Evolutionary conservation across 495 filamentous ascomycete genomes (phyloP), one percentile per base, ranked within the genome.

Genomic region (Aspergillus mulundensis): DNA sequence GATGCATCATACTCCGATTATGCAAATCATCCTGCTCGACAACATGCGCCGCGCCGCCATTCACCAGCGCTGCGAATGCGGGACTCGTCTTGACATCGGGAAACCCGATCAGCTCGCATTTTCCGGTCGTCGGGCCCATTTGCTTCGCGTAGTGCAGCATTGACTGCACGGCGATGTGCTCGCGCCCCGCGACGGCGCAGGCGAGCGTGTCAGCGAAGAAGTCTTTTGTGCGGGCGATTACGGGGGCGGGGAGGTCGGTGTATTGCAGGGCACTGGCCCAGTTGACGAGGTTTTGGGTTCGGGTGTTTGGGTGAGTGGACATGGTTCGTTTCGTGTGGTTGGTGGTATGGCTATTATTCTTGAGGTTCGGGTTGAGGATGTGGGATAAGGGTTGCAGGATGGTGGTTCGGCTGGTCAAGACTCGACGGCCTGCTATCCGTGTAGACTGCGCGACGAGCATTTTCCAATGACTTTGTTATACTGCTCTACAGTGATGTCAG

Each of bases 21-120:
- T 72, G 70, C 43, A 72, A 62, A 59, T 72, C 70, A 62, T 72
- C 70, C 43, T 72, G 70, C 51, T 72, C 70, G 14, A 72, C 70
- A 0, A 72, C 70, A 63, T 72, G 70, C 1, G 68, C 66, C 12
- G 70, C 57, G 24, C 66, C 70, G n/a, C 60, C 70, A 48, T 72
- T 72, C 2, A 72, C 56, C 41, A 72, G 30, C 55, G 62, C 65
- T 24, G 70, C 70, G 60, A 72, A 72, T 23, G 68, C 70, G 0
- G 70, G 61, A 25, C 62, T 69, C 11, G 43, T 46, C 8, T 60
- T 69, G 0, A 54, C 61, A 20, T 30, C 53, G 30, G 66, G 47
- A 5, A 59, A 47, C 5, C 64, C 63, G 59, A 72, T 53, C 2
- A 72, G 16, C 52, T 72, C 70, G 44, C 68, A 60, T 15, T 64